phyloP scores from a whole-genome alignment of 1,139 yeast species.

The Scheffersomyces titani region DNA sequence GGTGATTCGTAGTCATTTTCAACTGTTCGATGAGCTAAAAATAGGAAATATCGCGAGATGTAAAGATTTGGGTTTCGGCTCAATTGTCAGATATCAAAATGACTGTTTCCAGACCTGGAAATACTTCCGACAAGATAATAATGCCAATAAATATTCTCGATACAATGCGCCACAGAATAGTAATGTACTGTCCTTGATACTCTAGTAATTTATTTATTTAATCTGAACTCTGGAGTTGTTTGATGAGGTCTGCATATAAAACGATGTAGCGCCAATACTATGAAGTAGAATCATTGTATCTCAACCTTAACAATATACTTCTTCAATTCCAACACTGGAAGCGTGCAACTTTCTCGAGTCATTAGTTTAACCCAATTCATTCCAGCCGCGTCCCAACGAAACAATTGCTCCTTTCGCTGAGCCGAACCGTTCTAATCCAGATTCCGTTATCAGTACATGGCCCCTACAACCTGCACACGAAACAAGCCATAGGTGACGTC shows the following conservation, averaged over 20 bases:
- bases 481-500: background rate
- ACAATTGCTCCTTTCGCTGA: background rate
- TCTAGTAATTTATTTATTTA: background rate
- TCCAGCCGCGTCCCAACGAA: background rate
- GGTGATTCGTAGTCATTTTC: constrained; percentile 81
- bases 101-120: background rate
- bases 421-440: background rate
- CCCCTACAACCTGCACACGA: background rate
- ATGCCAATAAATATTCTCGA: background rate
- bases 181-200: background rate
- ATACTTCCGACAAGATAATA: background rate
- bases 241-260: background rate
- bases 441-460: background rate
- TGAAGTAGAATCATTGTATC: too few relatives aligned
- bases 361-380: background rate
- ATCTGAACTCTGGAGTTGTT: background rate
- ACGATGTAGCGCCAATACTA: too few relatives aligned
- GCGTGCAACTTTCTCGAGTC: background rate
- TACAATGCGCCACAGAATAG: background rate
- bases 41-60: background rate
- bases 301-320: background rate
- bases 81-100: background rate
- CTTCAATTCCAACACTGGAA: background rate
- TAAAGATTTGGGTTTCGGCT: background rate
- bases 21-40: background rate